Percentiles rank a stretch among this genome's conserved stretches.
These are phyloP conservation scores for Physcomitrellopsis africana DNA, from an alignment of 225 moss, liverwort and hornwort species.

Conservation along the genomic window DNA sequence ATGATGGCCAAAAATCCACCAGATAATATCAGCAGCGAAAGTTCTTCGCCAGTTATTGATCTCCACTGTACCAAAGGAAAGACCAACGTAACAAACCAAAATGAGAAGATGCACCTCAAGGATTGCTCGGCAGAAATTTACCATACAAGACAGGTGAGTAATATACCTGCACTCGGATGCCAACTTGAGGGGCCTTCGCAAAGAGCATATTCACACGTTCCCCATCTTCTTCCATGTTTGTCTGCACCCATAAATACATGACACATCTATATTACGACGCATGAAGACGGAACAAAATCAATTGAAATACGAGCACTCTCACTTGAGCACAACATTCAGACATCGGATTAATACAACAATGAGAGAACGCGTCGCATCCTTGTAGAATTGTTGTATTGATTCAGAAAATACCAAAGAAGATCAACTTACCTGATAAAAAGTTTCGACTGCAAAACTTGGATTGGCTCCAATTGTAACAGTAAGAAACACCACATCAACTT, in stretches of 20 bases:
- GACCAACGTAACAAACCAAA: neutral
- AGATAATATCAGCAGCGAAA: slow-evolving; percentile 89
- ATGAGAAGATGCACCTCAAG: slow-evolving; percentile 24
- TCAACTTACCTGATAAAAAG: slow-evolving; percentile 78
- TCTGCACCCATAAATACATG: slow-evolving; percentile 44
- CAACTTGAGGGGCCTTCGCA: slow-evolving; percentile 84
- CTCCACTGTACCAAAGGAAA: slow-evolving; percentile 66
- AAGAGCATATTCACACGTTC: slow-evolving; percentile 92
- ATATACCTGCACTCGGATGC: slow-evolving; percentile 81
- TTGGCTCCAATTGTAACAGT: slow-evolving; percentile 98
- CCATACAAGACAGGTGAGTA: neutral
- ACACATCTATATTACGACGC: neutral
- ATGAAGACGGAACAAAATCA: too few species aligned
- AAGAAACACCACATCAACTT: slow-evolving; percentile 84
- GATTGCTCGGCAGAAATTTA: neutral
- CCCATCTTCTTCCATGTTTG: slow-evolving; percentile 93
- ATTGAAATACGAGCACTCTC: too few species aligned
- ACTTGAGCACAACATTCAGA: too few species aligned
- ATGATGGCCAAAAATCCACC: slow-evolving; percentile 95
- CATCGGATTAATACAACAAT: too few species aligned
- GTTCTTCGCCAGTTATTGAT: slow-evolving; percentile 92
- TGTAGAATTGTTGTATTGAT: too few species aligned
- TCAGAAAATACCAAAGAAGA: neutral
- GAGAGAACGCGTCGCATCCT: too few species aligned
- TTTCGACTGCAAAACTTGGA: slow-evolving; percentile 91